Base-by-base conservation (phyloP, 306 rosid genomes). In the Hylodesmum podocarpum region DNA sequence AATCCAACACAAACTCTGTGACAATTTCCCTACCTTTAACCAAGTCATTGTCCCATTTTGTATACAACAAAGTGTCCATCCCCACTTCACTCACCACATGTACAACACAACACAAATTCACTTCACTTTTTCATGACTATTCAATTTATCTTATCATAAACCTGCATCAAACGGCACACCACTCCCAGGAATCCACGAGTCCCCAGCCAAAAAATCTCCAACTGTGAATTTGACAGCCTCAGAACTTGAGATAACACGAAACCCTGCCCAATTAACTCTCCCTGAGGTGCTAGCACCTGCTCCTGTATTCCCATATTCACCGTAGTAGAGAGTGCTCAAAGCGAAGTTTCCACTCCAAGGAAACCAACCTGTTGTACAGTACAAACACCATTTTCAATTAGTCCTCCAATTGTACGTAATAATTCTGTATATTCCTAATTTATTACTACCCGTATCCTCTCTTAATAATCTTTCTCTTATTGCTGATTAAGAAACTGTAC, bases 231-330 rank as follows among this genome's bases (percentile, higher is more conserved):
- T 78, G 2, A 22, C 84, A 0, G 93, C 98, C 78, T 88, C 90
- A 4, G 43, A 1, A 1, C 82, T 67, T 0, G 43, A 80, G 9
- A 93, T 78, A 0, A 88, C 89, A 49, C n/a, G 92, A 80, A 82
- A 93, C 2, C 98, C 97, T 0, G 63, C 58, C 98, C 97, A 93
- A 0, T 67, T 68, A 27, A 93, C 98, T 73, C 98, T 84, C 8
- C 97, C 86, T 0, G 21, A 79, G 0, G 93, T 87, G 25, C 65
- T 78, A 1, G 92, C 89, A 13, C 98, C 96, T 1, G 75, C 28
- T 7, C 98, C 98, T 0, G 62, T 29, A 51, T 93, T 93, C 93
- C 78, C 82, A 47, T 79, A 86, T 79, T 93, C 98, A 0, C 79
- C 98, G 24, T 93, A 93, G 15, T 89, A 91, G 1, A 89, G 80